A percentile compares a stretch with the other conserved stretches of the same genome.
Conservation (phyloP, 495 filamentous ascomycete genomes). For the Geopyxis carbonaria region DNA sequence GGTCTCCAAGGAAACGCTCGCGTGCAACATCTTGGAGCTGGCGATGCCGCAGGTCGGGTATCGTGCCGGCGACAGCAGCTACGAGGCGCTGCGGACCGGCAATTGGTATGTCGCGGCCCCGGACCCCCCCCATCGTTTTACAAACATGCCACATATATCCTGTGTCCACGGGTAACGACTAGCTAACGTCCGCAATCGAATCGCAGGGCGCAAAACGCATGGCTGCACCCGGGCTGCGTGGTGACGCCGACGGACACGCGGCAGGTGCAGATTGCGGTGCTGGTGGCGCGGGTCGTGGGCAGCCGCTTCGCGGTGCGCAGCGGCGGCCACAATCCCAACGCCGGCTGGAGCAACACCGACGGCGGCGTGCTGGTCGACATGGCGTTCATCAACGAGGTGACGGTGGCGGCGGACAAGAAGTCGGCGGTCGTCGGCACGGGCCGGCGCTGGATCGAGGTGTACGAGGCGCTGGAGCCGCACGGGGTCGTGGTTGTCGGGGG, state of each 20-base stretch:
- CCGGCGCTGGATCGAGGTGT: conserved; percentile 12
- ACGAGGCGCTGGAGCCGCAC: conserved; percentile 5
- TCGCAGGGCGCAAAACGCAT: conserved; percentile 23
- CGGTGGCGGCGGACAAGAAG: conserved; percentile 3
- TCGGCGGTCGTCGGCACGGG: conserved; percentile 9
- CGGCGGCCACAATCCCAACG: conserved; percentile 33
- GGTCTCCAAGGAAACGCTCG: too few relatives aligned
- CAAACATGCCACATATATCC: too few relatives aligned
- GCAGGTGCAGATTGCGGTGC: conserved; percentile 16
- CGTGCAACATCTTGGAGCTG: too few relatives aligned
- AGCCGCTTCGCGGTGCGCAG: conserved; percentile 34
- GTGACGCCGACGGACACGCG: conserved; percentile 12
- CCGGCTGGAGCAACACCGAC: conserved; percentile 3
- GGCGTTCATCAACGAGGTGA: not conserved
- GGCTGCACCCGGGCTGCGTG: conserved; percentile 17
- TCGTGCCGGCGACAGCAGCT: too few relatives aligned
- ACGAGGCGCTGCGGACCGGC: too few relatives aligned
- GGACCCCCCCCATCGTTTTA: too few relatives aligned
- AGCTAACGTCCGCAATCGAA: too few relatives aligned
- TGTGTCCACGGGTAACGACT: too few relatives aligned
- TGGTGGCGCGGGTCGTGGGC: conserved; percentile 12
- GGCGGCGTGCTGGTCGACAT: not conserved
- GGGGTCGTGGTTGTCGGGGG: conserved; percentile 25
- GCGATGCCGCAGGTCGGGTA: too few relatives aligned
- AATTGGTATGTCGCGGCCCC: too few relatives aligned